Conservation (phyloP, 2,329 filamentous ascomycete species). For the Sclerotinia minor region DNA sequence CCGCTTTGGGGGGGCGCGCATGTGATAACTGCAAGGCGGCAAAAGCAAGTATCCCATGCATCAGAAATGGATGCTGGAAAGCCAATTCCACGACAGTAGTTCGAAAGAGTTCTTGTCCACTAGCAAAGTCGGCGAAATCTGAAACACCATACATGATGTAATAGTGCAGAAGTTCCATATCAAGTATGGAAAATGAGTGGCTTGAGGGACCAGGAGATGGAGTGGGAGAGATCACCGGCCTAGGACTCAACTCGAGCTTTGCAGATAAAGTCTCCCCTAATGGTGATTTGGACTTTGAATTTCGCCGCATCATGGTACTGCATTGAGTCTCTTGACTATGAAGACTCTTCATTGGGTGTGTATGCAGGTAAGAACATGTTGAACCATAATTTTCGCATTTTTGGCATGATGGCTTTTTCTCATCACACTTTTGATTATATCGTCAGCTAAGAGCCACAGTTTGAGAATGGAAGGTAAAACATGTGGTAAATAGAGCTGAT, state of each 20-base stretch:
- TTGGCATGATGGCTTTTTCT: slow-evolving; percentile 37
- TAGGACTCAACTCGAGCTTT: slow-evolving; percentile 16
- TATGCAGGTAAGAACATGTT: slow-evolving; percentile 39
- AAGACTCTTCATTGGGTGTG: slow-evolving; percentile 33
- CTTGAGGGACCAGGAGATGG: not conserved
- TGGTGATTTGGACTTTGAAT: slow-evolving; percentile 25
- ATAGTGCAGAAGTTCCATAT: slow-evolving; percentile 48
- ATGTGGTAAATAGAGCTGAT: not conserved
- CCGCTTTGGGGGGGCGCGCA: slow-evolving; percentile 31
- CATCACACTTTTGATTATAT: slow-evolving; percentile 35
- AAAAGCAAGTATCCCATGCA: slow-evolving; percentile 43
- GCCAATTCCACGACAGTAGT: slow-evolving; percentile 34
- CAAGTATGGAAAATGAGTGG: slow-evolving; percentile 40
- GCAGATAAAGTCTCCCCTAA: slow-evolving; percentile 16
- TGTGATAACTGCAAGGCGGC: slow-evolving; percentile 44
- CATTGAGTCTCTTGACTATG: slow-evolving; percentile 15
- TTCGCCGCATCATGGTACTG: slow-evolving; percentile 5
- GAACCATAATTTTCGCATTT: slow-evolving; percentile 36
- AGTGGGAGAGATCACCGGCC: slow-evolving; percentile 13
- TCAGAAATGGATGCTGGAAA: slow-evolving; percentile 41
- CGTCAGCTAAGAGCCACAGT: not conserved
- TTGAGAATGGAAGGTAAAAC: not conserved
- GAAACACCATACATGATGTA: slow-evolving; percentile 45
- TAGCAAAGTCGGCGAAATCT: slow-evolving; percentile 31
- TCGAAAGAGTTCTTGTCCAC: slow-evolving; percentile 31